These are phyloP conservation scores for Pseudogymnoascus sp. DNA, from an alignment of 2,329 filamentous ascomycete species.

Conservation along the genomic window DNA sequence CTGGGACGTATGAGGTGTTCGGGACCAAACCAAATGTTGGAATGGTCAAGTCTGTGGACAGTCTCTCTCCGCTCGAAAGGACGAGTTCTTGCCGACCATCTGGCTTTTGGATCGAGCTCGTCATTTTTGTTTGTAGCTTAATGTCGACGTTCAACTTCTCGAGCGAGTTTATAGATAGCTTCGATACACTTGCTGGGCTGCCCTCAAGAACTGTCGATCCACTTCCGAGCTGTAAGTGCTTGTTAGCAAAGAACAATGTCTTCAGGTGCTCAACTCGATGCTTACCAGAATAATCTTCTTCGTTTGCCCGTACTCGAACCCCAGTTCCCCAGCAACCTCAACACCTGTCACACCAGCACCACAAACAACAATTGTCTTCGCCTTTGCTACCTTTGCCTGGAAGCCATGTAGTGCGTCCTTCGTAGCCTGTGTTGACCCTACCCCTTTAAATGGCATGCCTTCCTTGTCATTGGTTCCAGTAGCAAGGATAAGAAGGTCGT, in stretches of 20 bases:
- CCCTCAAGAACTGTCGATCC: slow-evolving; percentile 27
- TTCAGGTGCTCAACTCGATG: neutral
- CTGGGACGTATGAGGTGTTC: slow-evolving; percentile 47
- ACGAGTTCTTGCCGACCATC: slow-evolving; percentile 43
- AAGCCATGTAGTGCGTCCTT: slow-evolving; percentile 19
- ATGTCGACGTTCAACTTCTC: slow-evolving; percentile 44
- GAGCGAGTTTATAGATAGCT: slow-evolving; percentile 36
- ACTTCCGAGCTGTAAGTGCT: slow-evolving; percentile 18
- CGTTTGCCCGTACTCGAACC: slow-evolving; percentile 22
- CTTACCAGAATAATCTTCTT: slow-evolving; percentile 25
- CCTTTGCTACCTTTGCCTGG: slow-evolving; percentile 18
- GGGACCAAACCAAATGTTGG: slow-evolving; percentile 48
- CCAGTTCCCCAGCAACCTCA: slow-evolving; percentile 29
- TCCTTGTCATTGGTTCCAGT: slow-evolving; percentile 41
- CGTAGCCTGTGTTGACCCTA: slow-evolving; percentile 33
- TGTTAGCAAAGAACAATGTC: neutral
- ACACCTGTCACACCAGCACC: slow-evolving; percentile 31
- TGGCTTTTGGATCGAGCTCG: slow-evolving; percentile 27
- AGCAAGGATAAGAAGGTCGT: slow-evolving; percentile 47
- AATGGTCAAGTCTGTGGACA: slow-evolving; percentile 48
- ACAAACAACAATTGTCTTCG: slow-evolving; percentile 27
- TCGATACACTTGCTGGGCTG: slow-evolving; percentile 19
- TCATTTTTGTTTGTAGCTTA: slow-evolving; percentile 36
- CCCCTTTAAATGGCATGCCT: slow-evolving; percentile 43
- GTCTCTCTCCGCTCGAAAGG: slow-evolving; percentile 40